phyloP scores from a whole-genome alignment of 1,139 yeast species.

The Suhomyces bribrorum region DNA sequence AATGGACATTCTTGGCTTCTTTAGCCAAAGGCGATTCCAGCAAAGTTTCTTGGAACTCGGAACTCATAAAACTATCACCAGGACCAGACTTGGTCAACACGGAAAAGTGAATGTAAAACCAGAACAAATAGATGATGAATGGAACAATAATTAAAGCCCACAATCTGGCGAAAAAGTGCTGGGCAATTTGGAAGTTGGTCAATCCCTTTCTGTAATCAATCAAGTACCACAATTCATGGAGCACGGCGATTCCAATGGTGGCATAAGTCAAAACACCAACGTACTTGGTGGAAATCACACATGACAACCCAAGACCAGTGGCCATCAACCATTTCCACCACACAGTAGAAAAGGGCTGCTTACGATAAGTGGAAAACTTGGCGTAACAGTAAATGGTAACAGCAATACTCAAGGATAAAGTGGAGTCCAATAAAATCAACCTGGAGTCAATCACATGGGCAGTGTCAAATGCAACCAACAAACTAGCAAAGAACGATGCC shows the following conservation, averaged over 20 bases:
- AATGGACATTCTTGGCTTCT: conserved; percentile 71
- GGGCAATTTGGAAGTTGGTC: conserved; percentile 53
- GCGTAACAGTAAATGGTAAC: conserved; percentile 76
- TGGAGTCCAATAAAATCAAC: conserved; percentile 87
- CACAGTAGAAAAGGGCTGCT: conserved; percentile 56
- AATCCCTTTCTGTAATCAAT: conserved; percentile 74
- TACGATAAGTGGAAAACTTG: conserved; percentile 73
- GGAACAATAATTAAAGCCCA: conserved; percentile 78
- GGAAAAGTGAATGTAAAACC: conserved; percentile 92
- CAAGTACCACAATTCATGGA: conserved; percentile 83
- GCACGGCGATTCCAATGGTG: conserved; percentile 83
- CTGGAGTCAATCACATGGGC: conserved; percentile 93
- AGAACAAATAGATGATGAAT: conserved; percentile 75
- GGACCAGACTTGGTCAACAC: conserved; percentile 86
- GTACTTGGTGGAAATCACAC: conserved; percentile 91
- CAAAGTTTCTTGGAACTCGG: conserved; percentile 89
- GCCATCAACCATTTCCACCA: conserved; percentile 91
- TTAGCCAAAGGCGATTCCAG: conserved; percentile 78
- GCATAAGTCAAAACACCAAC: conserved; percentile 92
- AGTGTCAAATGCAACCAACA: conserved; percentile 79
- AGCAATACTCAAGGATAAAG: conserved; percentile 80
- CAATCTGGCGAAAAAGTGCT: conserved; percentile 78
- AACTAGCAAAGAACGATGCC: conserved; percentile 79
- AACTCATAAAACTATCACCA: conserved; percentile 91
- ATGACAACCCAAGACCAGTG: conserved; percentile 84